phyloP scores from a whole-genome alignment of 176 grass and related monocot species.

The Rhynchospora pubera region DNA sequence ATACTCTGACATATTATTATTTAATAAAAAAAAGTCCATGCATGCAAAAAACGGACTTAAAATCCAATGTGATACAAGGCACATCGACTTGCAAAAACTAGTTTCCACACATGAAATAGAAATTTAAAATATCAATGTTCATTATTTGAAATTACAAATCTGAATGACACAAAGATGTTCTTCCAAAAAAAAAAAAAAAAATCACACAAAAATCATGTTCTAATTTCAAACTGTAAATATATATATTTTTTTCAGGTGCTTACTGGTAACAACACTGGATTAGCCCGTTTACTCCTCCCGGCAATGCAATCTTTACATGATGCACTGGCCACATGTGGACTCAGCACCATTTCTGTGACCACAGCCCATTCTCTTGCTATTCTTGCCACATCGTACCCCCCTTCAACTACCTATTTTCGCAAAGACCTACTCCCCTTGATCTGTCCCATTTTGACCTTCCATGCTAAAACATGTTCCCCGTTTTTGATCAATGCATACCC shows the following conservation, averaged over 20 bases:
- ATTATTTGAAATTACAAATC: not conserved
- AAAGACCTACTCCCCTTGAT: conserved; percentile 44
- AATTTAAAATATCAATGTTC: not conserved
- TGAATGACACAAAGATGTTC: not conserved
- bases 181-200: too few relatives aligned
- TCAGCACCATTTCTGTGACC: conserved; percentile 47
- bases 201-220: not conserved
- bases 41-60: not conserved
- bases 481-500: conserved; percentile 86
- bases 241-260: conserved; percentile 39
- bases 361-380: conserved; percentile 57
- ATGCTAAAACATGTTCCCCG: conserved; percentile 43
- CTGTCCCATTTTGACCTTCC: conserved; percentile 64
- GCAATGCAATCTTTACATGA: conserved; percentile 68
- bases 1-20: not conserved
- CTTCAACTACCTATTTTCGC: conserved; percentile 43
- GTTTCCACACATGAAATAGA: not conserved
- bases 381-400: conserved; percentile 60
- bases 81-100: not conserved
- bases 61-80: not conserved
- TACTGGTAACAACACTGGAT: conserved; percentile 45
- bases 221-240: not conserved
- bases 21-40: not conserved
- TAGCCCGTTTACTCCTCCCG: conserved; percentile 33
- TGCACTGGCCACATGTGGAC: conserved; percentile 34